Percentiles rank a stretch among this genome's conserved stretches.
Evolutionary conservation across 2,329 filamentous ascomycete genomes (phyloP).

Genomic region (Penicillium sp.): DNA sequence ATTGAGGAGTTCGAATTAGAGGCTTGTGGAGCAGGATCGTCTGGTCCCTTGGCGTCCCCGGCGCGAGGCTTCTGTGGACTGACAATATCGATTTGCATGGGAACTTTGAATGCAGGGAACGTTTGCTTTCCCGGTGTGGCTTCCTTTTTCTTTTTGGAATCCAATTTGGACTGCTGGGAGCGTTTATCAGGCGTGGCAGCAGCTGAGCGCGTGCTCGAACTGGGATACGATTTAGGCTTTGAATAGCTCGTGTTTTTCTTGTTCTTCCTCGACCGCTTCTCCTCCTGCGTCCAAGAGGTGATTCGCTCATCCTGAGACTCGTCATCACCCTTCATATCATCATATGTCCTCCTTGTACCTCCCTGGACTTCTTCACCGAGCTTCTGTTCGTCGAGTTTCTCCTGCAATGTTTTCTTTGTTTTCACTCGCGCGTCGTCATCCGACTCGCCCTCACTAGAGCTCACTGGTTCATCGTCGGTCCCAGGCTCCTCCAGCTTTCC

Average conservation of each 20-base stretch:
- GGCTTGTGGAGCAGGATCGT: conserved; percentile 18
- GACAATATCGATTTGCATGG: conserved; percentile 4
- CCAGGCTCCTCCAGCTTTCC: conserved; percentile 20
- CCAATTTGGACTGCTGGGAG: conserved; percentile 5
- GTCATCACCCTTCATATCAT: conserved; percentile 11
- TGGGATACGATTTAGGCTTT: conserved; percentile 14
- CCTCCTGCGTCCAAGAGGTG: conserved; percentile 7
- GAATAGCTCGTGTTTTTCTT: conserved; percentile 12
- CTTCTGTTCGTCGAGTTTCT: conserved; percentile 22
- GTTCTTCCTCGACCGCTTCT: conserved; percentile 18
- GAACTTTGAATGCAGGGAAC: conserved; percentile 26
- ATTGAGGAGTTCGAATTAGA: conserved; percentile 30
- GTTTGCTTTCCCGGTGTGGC: conserved; percentile 8
- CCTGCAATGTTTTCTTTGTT: conserved; percentile 17
- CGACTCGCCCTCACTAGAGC: conserved; percentile 33
- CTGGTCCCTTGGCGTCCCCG: background rate
- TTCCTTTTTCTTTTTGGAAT: conserved; percentile 9
- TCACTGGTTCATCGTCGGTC: conserved; percentile 37
- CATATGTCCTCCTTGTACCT: conserved; percentile 2
- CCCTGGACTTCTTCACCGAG: conserved; percentile 9
- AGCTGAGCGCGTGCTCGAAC: conserved; percentile 15
- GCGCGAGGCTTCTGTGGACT: background rate
- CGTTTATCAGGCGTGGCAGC: conserved; percentile 6
- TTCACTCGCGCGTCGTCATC: conserved; percentile 8
- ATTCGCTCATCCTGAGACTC: conserved; percentile 8